phyloP scores from a whole-genome alignment of 2,329 filamentous ascomycete species.

The Coniella vitis region DNA sequence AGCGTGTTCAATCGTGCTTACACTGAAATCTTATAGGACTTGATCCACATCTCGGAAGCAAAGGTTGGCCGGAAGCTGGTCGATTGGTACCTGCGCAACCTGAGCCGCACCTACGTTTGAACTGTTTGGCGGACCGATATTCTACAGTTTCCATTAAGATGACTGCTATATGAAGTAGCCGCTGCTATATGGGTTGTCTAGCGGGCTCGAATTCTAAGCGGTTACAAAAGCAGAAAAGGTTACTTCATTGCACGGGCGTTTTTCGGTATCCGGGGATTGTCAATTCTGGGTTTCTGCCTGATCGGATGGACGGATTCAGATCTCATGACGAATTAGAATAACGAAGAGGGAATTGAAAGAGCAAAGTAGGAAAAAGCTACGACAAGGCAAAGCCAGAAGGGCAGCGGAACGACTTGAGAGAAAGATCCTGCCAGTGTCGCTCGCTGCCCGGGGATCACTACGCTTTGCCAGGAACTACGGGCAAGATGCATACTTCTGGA shows the following conservation, averaged over 20 bases:
- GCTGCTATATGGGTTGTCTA: conserved; percentile 1
- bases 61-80: conserved; percentile 97
- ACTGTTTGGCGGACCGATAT: conserved; percentile 4
- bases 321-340: not conserved
- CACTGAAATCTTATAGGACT: conserved; percentile 51
- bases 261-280: conserved; percentile 19
- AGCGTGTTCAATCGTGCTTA: conserved; percentile 20
- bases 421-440: too few species aligned
- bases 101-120: conserved; percentile 84
- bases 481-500: too few species aligned
- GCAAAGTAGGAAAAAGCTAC: not conserved
- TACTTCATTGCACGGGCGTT: conserved; percentile 34
- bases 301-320: conserved; percentile 3
- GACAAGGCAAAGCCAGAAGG: too few species aligned
- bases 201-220: conserved; percentile 19
- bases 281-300: not conserved
- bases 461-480: too few species aligned
- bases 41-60: conserved; percentile 98
- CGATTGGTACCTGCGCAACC: conserved; percentile 97
- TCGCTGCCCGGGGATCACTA: too few species aligned
- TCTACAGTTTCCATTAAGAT: conserved; percentile 2
- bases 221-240: conserved; percentile 23
- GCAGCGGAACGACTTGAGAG: too few species aligned
- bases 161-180: not conserved
- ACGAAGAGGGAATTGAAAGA: not conserved